Base-by-base conservation (phyloP, 2,329 filamentous ascomycete species). In the Gnomoniopsis smithogilvyi region DNA sequence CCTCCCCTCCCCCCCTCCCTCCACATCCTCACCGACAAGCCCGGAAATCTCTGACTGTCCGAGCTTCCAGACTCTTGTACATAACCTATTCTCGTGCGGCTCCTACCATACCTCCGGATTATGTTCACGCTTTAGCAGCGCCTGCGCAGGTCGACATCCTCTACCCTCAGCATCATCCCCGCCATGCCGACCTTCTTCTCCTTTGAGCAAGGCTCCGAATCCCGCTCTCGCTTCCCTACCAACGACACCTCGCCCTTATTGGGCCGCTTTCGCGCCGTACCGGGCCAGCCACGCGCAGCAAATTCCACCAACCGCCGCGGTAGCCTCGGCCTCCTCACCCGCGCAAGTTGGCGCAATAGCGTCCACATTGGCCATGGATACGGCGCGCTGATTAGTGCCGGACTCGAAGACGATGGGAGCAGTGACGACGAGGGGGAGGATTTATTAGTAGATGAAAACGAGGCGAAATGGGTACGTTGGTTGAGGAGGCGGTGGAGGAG, bases 161-260 rank as follows among this genome's bases (percentile, higher is more conserved):
- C 45, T 36, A 47, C 49, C 45, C 36, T 21, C 34, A n/a, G 21
- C 56, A 30, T n/a, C 53, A 49, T 49, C 26, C 21, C 55, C 59
- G 62, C 59, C 12, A 87, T 88, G 84, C 83, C 85, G 68, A 78
- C 80, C 67, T 86, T 88, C 77, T 88, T 89, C 74, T 78, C 81
- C 70, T 89, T 89, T 73, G 85, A 85, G 63, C 85, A 85, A 68
- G 86, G 85, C 70, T 80, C 76, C 67, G 86, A 88, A 73, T 80
- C 83, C 63, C 79, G 77, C 66, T 74, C 77, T 61, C 77, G 78
- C 53, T 71, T 74, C 61, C 68, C 72, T 54, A 71, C 69, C 59
- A 76, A 75, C 65, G 81, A 87, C 67, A 75, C 82, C 46, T 83
- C 85, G 19, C 84, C 86, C 24, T 73, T 88, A 10, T 80, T 88